Evolutionary conservation across 2,329 filamentous ascomycete species (phyloP).

Genomic region (Calonectria crousiana): DNA sequence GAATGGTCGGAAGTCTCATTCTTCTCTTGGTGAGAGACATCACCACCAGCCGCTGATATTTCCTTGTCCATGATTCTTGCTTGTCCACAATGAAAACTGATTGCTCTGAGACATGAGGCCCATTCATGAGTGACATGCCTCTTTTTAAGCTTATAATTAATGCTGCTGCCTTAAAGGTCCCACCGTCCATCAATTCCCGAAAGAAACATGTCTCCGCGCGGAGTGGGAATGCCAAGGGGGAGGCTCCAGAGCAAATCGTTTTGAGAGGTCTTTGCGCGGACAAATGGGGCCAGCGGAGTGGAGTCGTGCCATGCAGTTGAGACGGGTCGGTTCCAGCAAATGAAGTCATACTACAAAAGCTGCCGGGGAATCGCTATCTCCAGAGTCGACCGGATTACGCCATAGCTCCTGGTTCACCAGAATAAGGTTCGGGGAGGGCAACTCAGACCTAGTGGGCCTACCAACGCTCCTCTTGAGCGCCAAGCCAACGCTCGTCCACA

Average conservation of each 20-base stretch:
- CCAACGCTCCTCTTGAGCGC: neutral
- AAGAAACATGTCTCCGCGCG: neutral
- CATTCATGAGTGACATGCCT: neutral
- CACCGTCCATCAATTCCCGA: neutral
- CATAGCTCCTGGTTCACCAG: neutral
- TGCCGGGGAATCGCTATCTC: neutral
- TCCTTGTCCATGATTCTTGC: slow-evolving; percentile 24
- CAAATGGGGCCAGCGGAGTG: neutral
- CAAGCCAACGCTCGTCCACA: neutral
- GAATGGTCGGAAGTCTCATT: neutral
- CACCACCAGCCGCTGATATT: neutral
- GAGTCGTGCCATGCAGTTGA: neutral
- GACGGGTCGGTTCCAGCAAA: neutral
- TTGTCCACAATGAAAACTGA: neutral
- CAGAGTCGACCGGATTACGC: neutral
- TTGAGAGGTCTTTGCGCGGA: neutral
- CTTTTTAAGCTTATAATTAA: neutral
- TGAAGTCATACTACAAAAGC: neutral
- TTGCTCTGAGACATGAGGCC: neutral
- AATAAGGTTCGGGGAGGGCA: neutral
- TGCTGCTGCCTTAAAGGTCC: neutral
- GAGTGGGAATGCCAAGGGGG: neutral
- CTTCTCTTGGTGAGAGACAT: slow-evolving; percentile 29
- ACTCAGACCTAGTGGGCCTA: neutral
- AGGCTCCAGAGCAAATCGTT: neutral